These are phyloP conservation scores for Viola pubescens DNA, from an alignment of 441 rosid genomes.

Conservation along the genomic window DNA sequence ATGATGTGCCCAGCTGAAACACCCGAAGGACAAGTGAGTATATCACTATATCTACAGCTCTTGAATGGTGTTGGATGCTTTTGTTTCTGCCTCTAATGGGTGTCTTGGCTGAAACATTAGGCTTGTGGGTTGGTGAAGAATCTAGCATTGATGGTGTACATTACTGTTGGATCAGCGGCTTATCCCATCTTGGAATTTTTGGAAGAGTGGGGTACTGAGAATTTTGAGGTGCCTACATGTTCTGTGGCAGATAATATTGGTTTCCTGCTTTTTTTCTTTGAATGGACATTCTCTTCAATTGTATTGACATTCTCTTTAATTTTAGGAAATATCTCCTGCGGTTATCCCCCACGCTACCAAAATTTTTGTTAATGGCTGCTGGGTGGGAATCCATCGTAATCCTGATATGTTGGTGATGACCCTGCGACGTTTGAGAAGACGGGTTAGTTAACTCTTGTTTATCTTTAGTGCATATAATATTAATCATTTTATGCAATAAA, in stretches of 20 bases:
- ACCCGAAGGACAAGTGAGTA: constrained; percentile 92
- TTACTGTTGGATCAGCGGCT: constrained; percentile 95
- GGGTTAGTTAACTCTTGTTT: constrained; percentile 37
- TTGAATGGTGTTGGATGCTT: background rate
- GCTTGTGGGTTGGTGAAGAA: constrained; percentile 98
- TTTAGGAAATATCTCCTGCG: constrained; percentile 96
- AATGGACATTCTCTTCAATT: constrained; percentile 5
- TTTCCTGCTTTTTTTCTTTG: constrained; percentile 1
- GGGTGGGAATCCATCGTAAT: constrained; percentile 96
- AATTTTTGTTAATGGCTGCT: constrained; percentile 91
- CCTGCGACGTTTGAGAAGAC: constrained; percentile 79
- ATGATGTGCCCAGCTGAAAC: constrained; percentile 99
- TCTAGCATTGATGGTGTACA: constrained; percentile 94
- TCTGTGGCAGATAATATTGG: constrained; percentile 5
- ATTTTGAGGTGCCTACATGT: constrained; percentile 62
- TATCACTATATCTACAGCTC: constrained; percentile 6
- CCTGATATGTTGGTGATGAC: constrained; percentile 98
- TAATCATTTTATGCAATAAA: background rate
- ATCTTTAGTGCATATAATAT: background rate
- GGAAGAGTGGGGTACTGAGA: constrained; percentile 97
- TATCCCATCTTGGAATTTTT: constrained; percentile 84
- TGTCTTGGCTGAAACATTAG: constrained; percentile 28
- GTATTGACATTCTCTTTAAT: constrained; percentile 5
- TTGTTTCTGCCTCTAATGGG: constrained; percentile 8
- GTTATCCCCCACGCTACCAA: constrained; percentile 95